Evolutionary conservation across 192 early-diverging fungal species (phyloP).

Genomic region (Podochytrium sp.): DNA sequence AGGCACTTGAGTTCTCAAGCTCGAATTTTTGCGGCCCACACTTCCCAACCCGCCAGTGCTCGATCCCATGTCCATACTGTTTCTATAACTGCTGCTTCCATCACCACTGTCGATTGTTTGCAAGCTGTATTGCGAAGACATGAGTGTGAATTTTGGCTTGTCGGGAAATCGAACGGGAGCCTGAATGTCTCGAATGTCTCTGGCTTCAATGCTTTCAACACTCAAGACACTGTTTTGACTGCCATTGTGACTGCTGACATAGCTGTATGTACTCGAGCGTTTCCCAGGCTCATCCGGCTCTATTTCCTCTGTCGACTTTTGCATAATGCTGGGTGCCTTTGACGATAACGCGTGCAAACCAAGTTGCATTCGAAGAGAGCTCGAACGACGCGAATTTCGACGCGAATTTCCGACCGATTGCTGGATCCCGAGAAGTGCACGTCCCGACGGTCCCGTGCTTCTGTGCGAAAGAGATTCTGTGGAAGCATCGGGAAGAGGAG

Average conservation of each 20-base stretch:
- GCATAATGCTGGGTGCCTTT: not conserved
- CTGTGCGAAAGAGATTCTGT: too few species aligned
- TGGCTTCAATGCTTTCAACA: not conserved
- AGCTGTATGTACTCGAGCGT: not conserved
- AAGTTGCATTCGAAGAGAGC: too few species aligned
- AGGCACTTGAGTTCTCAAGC: not conserved
- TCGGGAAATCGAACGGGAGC: not conserved
- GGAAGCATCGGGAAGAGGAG: not conserved
- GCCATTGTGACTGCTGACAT: not conserved
- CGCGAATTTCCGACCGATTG: too few species aligned
- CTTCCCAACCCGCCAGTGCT: too few species aligned
- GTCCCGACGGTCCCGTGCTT: too few species aligned
- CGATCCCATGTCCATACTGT: not conserved
- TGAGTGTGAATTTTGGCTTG: not conserved
- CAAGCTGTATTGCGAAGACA: not conserved
- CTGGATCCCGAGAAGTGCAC: too few species aligned
- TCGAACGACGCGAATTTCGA: too few species aligned
- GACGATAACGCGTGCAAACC: too few species aligned
- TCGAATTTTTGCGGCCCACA: too few species aligned
- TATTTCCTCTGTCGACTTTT: not conserved
- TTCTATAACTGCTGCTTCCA: not conserved
- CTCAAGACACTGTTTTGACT: too few species aligned
- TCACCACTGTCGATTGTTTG: slow-evolving; percentile 2
- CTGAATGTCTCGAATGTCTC: not conserved
- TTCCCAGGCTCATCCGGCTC: too few species aligned